Base-by-base conservation (phyloP, 345 rosid species). In the Salix caprea region DNA sequence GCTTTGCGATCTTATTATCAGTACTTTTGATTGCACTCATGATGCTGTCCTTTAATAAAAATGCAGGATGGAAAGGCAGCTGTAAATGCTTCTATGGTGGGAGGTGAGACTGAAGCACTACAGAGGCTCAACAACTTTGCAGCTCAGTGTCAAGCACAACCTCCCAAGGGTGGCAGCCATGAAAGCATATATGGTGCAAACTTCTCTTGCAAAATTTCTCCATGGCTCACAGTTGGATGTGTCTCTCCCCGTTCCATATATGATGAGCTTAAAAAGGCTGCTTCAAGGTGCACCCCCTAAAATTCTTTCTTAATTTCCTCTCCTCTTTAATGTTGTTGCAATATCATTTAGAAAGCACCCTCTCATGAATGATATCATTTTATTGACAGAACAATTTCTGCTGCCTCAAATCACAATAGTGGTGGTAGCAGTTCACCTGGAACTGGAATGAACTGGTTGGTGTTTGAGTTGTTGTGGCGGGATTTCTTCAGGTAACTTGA, bases 71-170 rank as follows among this genome's bases (percentile, higher is more conserved):
- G 94, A 66, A 91, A 88, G 81, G 85, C 87, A 62, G 77, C 75
- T 71, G 74, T 79, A 64, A 78, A 77, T 78, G 80, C 85, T 69
- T 83, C 94, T 21, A 89, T 94, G 96, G 86, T 88, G 76, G 99
- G 99, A 73, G 99, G 99, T 56, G 99, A 96, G 91, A 89, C 92
- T 65, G 97, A 94, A 85, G 99, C 96, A 69, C 76, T 92, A 74
- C 88, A 84, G 65, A 91, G 88, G 89, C 84, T 96, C 68, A 85
- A 89, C 80, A 94, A 86, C 74, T 91, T 91, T 74, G 92, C 93
- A 9, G 91, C 91, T 1, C 96, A 94, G 75, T 92, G 94, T 84
- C 90, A 83, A 82, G 91, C 97, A 74, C 96, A 90, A 80, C 83
- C 97, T 34, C 88, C 76, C 84, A 91, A 91, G 78, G 92, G 88